Evolutionary conservation across 768 basidiomycete species (phyloP).

Genomic region (Tulasnella sp.): DNA sequence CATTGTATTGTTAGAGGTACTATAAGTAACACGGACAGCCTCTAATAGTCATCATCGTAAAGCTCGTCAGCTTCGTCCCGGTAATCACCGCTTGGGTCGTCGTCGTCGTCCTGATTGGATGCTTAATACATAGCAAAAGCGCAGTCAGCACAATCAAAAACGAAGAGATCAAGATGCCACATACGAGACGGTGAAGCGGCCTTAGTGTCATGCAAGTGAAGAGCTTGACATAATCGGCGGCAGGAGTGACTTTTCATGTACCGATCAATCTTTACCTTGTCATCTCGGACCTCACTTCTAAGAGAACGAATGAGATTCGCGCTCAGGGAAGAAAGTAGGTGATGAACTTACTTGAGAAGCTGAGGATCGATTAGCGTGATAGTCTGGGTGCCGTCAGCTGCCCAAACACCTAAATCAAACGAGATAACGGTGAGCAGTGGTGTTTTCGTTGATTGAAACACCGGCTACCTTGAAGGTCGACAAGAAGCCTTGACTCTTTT

Average conservation of each 20-base stretch:
- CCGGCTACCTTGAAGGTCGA: slow-evolving; percentile 21
- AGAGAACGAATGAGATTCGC: not conserved
- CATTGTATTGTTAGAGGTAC: not conserved
- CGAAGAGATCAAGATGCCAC: not conserved
- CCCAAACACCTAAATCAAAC: not conserved
- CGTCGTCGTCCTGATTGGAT: not conserved
- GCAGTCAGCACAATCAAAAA: not conserved
- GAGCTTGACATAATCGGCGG: not conserved
- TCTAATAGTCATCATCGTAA: not conserved
- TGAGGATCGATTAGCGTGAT: not conserved
- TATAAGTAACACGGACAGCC: not conserved
- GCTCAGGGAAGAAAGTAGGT: not conserved
- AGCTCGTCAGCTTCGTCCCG: not conserved
- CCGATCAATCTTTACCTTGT: not conserved
- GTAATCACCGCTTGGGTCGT: not conserved
- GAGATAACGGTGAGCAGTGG: not conserved
- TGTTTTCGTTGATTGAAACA: not conserved
- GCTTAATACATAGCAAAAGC: too few species aligned
- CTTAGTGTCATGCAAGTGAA: not conserved
- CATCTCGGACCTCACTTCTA: not conserved
- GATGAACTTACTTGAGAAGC: not conserved
- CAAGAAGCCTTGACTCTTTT: slow-evolving; percentile 11
- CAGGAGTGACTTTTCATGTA: not conserved
- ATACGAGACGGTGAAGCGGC: not conserved
- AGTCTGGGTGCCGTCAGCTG: not conserved